phyloP scores from a whole-genome alignment of 495 filamentous ascomycete species.

The Niebla homalea region DNA sequence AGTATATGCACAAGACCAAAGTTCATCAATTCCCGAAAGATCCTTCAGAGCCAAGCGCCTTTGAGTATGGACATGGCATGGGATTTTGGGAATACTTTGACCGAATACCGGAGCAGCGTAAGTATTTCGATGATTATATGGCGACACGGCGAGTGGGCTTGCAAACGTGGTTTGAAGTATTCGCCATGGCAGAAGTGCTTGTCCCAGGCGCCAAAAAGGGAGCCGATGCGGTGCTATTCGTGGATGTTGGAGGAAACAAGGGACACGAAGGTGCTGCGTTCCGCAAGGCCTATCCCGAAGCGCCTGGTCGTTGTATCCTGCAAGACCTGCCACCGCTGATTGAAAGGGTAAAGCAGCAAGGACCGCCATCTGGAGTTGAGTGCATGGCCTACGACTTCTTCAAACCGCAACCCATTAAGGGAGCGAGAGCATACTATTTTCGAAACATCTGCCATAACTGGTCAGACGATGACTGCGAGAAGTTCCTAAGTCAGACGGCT shows the following conservation, averaged over 20 bases:
- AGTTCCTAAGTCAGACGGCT: slow-evolving; percentile 15
- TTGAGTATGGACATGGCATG: slow-evolving; percentile 18
- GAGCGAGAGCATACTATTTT: slow-evolving; percentile 33
- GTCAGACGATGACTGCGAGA: slow-evolving; percentile 22
- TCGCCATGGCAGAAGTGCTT: slow-evolving; percentile 12
- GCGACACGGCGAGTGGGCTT: slow-evolving; percentile 18
- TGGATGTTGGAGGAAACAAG: slow-evolving; percentile 31
- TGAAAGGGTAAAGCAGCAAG: slow-evolving; percentile 17
- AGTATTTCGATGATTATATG: slow-evolving; percentile 22
- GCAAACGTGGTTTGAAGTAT: slow-evolving; percentile 19
- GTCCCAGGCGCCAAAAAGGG: slow-evolving; percentile 14
- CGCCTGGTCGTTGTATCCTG: slow-evolving; percentile 33
- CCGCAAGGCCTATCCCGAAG: slow-evolving; percentile 20
- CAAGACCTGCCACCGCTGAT: slow-evolving; percentile 35
- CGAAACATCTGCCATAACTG: slow-evolving; percentile 35
- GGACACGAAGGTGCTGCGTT: slow-evolving; percentile 28
- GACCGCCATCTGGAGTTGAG: slow-evolving; percentile 22
- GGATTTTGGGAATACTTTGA: slow-evolving; percentile 17
- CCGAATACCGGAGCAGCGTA: slow-evolving; percentile 15
- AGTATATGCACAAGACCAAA: slow-evolving; percentile 20
- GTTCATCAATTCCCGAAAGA: slow-evolving; percentile 19
- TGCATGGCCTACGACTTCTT: slow-evolving; percentile 31
- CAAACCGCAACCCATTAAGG: slow-evolving; percentile 29
- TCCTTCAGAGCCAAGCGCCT: slow-evolving; percentile 12
- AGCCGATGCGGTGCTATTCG: slow-evolving; percentile 23